Evolutionary conservation across 441 rosid genomes (phyloP).

Genomic region (Sinapis alba): DNA sequence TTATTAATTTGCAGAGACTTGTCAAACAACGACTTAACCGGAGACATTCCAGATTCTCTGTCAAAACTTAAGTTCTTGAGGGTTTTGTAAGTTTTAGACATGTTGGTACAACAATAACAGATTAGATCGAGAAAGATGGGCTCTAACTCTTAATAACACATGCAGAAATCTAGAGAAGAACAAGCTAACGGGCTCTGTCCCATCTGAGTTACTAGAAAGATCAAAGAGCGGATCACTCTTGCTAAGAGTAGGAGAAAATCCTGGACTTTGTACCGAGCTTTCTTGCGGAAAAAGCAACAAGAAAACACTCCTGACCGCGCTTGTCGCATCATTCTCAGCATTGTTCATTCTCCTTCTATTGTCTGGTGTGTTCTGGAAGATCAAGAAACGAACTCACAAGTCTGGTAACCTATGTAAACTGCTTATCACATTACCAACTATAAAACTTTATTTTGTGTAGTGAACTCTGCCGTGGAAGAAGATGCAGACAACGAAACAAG

Average conservation of each 20-base stretch:
- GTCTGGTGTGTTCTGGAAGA: constrained; percentile 28
- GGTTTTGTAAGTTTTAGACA: constrained; percentile 43
- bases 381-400: constrained; percentile 12
- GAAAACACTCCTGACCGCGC: constrained; percentile 25
- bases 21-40: constrained; percentile 48
- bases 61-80: constrained; percentile 40
- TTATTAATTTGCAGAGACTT: constrained; percentile 35
- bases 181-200: constrained; percentile 48
- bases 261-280: background rate
- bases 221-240: constrained; percentile 36
- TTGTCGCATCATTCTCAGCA: constrained; percentile 30
- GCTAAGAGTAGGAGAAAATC: constrained; percentile 33
- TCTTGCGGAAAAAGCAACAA: constrained; percentile 36
- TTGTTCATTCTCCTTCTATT: constrained; percentile 25
- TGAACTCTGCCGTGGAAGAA: constrained; percentile 23
- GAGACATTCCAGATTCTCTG: constrained; percentile 46
- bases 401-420: constrained; percentile 12
- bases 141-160: background rate
- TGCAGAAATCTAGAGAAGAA: constrained; percentile 47
- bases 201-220: constrained; percentile 39
- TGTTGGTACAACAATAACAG: background rate
- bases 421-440: background rate
- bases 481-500: constrained; percentile 8
- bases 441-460: background rate
- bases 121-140: background rate